phyloP scores from a whole-genome alignment of 2,329 filamentous ascomycete species.

The Dendrostoma leiphaemia region DNA sequence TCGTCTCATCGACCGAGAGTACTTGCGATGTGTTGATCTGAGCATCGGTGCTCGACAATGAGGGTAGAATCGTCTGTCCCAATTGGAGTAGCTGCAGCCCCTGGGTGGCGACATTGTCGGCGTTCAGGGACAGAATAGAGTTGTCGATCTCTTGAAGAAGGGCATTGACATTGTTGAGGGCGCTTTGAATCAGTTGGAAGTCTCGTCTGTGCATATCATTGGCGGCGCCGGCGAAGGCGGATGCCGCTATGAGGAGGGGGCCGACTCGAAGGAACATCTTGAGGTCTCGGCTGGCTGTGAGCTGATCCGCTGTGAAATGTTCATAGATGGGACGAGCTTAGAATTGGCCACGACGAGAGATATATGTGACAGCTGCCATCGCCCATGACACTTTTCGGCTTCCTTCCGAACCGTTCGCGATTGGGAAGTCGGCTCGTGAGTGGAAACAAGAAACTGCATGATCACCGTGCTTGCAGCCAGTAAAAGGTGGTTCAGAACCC shows the following conservation, averaged over 20 bases:
- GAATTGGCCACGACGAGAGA: too few relatives aligned
- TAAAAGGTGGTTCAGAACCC: too few relatives aligned
- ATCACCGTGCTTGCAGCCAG: not conserved
- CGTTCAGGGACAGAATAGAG: not conserved
- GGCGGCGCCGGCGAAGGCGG: not conserved
- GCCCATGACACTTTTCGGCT: too few relatives aligned
- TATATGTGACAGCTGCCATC: too few relatives aligned
- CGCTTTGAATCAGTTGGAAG: not conserved
- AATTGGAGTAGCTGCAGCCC: not conserved
- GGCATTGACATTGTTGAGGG: not conserved
- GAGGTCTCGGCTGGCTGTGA: not conserved
- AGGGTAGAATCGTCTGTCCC: not conserved
- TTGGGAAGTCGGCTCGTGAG: not conserved
- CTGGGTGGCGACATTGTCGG: not conserved
- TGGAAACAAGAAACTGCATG: not conserved
- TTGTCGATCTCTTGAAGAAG: not conserved
- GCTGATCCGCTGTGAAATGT: too few relatives aligned
- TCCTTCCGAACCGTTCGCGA: not conserved
- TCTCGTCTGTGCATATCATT: not conserved
- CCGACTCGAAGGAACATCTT: not conserved
- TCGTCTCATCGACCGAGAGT: not conserved
- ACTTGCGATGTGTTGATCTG: not conserved
- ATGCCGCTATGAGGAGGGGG: not conserved
- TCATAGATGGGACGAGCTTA: too few relatives aligned
- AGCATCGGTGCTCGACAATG: not conserved